Conservation (phyloP, 2,329 filamentous ascomycete species). For the Verticillium klebahnii region DNA sequence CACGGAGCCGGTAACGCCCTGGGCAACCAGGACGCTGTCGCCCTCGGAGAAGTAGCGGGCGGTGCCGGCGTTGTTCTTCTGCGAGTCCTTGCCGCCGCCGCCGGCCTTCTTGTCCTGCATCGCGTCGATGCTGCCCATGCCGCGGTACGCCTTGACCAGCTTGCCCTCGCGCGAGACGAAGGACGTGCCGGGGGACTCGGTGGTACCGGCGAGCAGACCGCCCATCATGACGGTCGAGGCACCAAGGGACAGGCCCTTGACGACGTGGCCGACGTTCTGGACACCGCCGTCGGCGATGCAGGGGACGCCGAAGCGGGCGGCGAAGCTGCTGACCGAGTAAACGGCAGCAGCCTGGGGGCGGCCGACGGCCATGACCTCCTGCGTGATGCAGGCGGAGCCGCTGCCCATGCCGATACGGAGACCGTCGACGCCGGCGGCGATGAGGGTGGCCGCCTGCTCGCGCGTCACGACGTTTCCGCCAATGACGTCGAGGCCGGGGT, state of each 20-base stretch:
- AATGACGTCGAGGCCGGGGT: slow-evolving; percentile 86
- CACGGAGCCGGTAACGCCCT: slow-evolving; percentile 87
- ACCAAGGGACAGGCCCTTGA: slow-evolving; percentile 93
- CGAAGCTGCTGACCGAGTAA: slow-evolving; percentile 83
- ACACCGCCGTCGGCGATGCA: slow-evolving; percentile 98
- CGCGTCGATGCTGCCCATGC: slow-evolving; percentile 97
- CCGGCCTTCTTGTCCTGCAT: slow-evolving; percentile 99
- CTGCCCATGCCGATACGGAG: slow-evolving; percentile 98
- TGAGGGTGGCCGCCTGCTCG: slow-evolving; percentile 88
- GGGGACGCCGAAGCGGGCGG: slow-evolving; percentile 88
- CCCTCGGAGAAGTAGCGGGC: slow-evolving; percentile 98
- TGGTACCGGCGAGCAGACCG: slow-evolving; percentile 92
- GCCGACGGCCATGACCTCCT: slow-evolving; percentile 99
- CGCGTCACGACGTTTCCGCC: slow-evolving; percentile 97
- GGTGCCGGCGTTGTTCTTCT: slow-evolving; percentile 87
- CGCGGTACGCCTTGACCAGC: slow-evolving; percentile 98
- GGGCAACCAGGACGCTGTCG: slow-evolving; percentile 88
- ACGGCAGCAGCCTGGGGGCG: slow-evolving; percentile 93
- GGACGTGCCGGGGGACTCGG: slow-evolving; percentile 93
- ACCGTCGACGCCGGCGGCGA: slow-evolving; percentile 91
- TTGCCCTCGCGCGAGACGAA: slow-evolving; percentile 96
- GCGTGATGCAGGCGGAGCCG: slow-evolving; percentile 96
- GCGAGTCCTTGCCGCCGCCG: slow-evolving; percentile 63
- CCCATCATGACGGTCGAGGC: slow-evolving; percentile 99
- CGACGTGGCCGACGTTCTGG: slow-evolving; percentile 97